Conservation (phyloP, 2,329 filamentous ascomycete species). For the Leptoxyphium fumago region DNA sequence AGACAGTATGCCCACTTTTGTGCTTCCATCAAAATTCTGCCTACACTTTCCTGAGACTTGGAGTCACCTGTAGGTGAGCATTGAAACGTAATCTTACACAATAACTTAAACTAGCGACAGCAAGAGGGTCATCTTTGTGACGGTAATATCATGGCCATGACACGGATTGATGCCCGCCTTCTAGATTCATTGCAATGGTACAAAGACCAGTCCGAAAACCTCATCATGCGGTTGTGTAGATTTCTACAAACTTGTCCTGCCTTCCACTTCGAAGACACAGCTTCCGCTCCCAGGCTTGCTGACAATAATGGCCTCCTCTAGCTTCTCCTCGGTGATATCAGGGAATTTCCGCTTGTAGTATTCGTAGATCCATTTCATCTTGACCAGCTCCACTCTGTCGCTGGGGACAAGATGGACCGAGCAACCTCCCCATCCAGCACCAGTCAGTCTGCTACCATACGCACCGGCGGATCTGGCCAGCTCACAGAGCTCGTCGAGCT, state of each 20-base stretch:
- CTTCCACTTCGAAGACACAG: constrained; percentile 19
- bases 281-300: constrained; percentile 69
- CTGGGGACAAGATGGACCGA: constrained; percentile 83
- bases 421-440: constrained; percentile 94
- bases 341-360: constrained; percentile 68
- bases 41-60: too few relatives aligned
- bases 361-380: constrained; percentile 58
- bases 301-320: constrained; percentile 68
- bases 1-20: too few relatives aligned
- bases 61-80: too few relatives aligned
- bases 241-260: constrained; percentile 1
- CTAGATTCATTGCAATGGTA: too few relatives aligned
- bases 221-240: too few relatives aligned
- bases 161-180: too few relatives aligned
- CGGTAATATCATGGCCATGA: too few relatives aligned
- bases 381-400: constrained; percentile 65
- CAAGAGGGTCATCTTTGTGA: too few relatives aligned
- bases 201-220: too few relatives aligned
- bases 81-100: too few relatives aligned
- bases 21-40: too few relatives aligned
- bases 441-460: constrained; percentile 75
- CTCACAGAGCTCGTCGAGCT: constrained; percentile 77
- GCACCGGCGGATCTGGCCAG: constrained; percentile 66
- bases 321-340: constrained; percentile 55
- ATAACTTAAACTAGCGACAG: too few relatives aligned